A percentile compares a stretch with the other conserved stretches of the same genome.
Conservation (phyloP, 2,329 filamentous ascomycete species). For the Beauveria pseudobassiana region DNA sequence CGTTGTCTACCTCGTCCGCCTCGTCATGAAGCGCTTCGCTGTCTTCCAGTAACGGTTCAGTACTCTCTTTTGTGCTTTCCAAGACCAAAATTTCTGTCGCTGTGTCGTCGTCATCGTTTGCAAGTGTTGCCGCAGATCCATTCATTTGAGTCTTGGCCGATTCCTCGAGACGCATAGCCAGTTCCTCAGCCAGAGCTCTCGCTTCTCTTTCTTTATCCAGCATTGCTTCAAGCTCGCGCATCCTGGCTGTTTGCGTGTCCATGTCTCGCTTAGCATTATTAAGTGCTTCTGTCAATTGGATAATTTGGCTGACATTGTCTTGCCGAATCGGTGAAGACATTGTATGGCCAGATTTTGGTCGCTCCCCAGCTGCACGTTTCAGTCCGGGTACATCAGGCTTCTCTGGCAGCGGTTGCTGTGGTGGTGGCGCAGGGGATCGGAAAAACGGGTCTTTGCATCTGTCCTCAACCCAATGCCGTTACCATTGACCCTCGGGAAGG, state of each 20-base stretch:
- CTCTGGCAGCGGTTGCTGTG: conserved; percentile 86
- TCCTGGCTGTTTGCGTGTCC: conserved; percentile 69
- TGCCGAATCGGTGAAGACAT: conserved; percentile 52
- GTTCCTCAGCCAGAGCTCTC: conserved; percentile 75
- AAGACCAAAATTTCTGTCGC: conserved; percentile 12
- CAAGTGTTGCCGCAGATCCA: conserved; percentile 13
- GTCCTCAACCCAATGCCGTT: conserved; percentile 50
- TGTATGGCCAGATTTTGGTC: conserved; percentile 50
- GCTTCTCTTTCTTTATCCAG: conserved; percentile 74
- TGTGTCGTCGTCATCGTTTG: conserved; percentile 16
- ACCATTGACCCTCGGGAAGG: conserved; percentile 41
- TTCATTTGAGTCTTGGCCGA: conserved; percentile 31
- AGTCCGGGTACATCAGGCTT: conserved; percentile 77
- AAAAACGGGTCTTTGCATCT: conserved; percentile 78
- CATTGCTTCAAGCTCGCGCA: conserved; percentile 69
- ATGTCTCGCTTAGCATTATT: conserved; percentile 80
- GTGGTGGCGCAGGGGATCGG: conserved; percentile 90
- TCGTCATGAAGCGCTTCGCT: conserved; percentile 35
- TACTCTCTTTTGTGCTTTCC: conserved; percentile 12
- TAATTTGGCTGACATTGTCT: conserved; percentile 63
- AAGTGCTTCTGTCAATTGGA: conserved; percentile 77
- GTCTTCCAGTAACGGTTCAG: conserved; percentile 27
- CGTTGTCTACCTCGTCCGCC: conserved; percentile 21
- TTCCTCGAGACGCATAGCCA: conserved; percentile 63
- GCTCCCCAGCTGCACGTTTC: conserved; percentile 69